Evolutionary conservation across 495 filamentous ascomycete genomes (phyloP).

Genomic region (Clavariopsis aquatica): DNA sequence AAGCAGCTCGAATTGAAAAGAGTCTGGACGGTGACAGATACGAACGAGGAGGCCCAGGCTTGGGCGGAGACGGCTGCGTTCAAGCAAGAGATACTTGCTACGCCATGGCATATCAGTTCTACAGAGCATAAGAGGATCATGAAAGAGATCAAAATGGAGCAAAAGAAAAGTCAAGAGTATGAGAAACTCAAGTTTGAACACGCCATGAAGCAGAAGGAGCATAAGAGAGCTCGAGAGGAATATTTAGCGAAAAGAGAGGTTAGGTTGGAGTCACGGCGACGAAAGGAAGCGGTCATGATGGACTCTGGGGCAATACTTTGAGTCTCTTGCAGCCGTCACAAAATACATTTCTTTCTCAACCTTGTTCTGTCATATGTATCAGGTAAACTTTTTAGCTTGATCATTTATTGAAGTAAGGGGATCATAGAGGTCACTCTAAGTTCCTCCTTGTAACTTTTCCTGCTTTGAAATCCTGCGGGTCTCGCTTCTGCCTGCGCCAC

Average conservation of each 20-base stretch:
- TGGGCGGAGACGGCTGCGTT: slow-evolving; percentile 69
- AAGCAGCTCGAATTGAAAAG: slow-evolving; percentile 73
- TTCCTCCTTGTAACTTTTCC: too few relatives aligned
- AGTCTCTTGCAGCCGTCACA: neutral
- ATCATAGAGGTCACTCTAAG: too few relatives aligned
- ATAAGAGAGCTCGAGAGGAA: slow-evolving; percentile 38
- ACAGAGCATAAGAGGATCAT: slow-evolving; percentile 57
- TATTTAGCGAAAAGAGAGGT: slow-evolving; percentile 41
- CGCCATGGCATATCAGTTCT: slow-evolving; percentile 65
- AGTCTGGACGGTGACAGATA: slow-evolving; percentile 47
- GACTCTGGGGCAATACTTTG: slow-evolving; percentile 31
- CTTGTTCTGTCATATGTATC: too few relatives aligned
- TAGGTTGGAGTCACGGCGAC: slow-evolving; percentile 20
- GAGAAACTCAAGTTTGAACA: slow-evolving; percentile 46
- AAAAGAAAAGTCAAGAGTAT: slow-evolving; percentile 31
- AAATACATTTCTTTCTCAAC: neutral
- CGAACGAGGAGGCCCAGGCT: slow-evolving; percentile 70
- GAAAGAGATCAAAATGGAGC: slow-evolving; percentile 49
- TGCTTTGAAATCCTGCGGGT: too few relatives aligned
- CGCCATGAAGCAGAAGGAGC: slow-evolving; percentile 48
- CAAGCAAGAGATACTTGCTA: slow-evolving; percentile 61
- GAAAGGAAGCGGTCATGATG: slow-evolving; percentile 35
- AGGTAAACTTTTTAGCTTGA: too few relatives aligned
- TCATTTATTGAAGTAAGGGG: too few relatives aligned
- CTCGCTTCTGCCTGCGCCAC: too few relatives aligned